Percentiles rank a stretch among this genome's conserved stretches.
These are phyloP conservation scores for Brettanomyces sp. DNA, from an alignment of 805 yeast genomes.

Conservation along the genomic window DNA sequence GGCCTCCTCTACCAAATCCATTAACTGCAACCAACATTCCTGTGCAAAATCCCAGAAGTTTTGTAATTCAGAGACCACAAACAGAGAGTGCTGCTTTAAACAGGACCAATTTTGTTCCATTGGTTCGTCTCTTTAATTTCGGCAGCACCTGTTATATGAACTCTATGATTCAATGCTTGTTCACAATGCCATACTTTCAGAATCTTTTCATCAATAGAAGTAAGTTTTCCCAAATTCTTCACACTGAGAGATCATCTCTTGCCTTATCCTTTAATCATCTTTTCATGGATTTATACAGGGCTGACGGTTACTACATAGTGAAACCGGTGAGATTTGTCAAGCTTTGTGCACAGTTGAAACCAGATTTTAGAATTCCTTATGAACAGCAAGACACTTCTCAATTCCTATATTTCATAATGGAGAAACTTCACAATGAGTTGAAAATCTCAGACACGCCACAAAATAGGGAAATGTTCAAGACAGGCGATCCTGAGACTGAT, in stretches of 20 bases:
- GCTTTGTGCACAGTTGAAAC: slow-evolving; percentile 43
- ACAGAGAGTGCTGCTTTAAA: background rate
- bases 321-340: slow-evolving; percentile 51
- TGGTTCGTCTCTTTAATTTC: slow-evolving; percentile 43
- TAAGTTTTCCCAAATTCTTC: slow-evolving; percentile 11
- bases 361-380: slow-evolving; percentile 58
- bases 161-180: slow-evolving; percentile 61
- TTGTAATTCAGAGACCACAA: background rate
- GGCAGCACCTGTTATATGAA: slow-evolving; percentile 75
- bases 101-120: slow-evolving; percentile 6
- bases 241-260: slow-evolving; percentile 15
- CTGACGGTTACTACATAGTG: slow-evolving; percentile 51
- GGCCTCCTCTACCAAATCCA: no score
- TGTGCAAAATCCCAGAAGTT: background rate
- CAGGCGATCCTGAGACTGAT: slow-evolving; percentile 18
- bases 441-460: slow-evolving; percentile 15
- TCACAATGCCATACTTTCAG: slow-evolving; percentile 43
- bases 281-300: slow-evolving; percentile 43
- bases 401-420: slow-evolving; percentile 56
- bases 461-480: slow-evolving; percentile 13
- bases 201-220: slow-evolving; percentile 35
- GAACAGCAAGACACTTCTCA: slow-evolving; percentile 83
- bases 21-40: background rate
- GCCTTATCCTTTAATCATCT: slow-evolving; percentile 44
- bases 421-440: slow-evolving; percentile 61